phyloP scores from a whole-genome alignment of 2,329 filamentous ascomycete genomes.

The Domatiomyces globalis region DNA sequence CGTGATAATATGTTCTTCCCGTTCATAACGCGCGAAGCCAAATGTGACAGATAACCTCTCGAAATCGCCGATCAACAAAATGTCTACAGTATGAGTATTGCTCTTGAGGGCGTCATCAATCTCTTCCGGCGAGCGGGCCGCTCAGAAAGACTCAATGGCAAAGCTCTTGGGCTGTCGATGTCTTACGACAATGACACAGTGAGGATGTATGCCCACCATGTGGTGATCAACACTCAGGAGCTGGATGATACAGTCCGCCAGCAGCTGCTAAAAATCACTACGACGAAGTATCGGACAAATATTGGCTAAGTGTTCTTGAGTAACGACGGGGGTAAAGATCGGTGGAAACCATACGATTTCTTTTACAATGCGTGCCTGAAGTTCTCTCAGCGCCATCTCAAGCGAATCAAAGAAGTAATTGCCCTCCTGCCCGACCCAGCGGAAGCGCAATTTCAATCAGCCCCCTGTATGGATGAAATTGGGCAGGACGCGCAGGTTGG shows the following conservation, averaged over 20 bases:
- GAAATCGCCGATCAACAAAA: conserved; percentile 3
- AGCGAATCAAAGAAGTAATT: conserved; percentile 1
- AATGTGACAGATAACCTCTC: background rate
- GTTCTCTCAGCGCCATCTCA: conserved; percentile 1
- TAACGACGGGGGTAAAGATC: background rate
- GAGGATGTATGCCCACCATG: background rate
- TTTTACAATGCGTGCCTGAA: conserved; percentile 1
- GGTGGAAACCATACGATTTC: conserved; percentile 1
- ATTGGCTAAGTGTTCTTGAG: background rate
- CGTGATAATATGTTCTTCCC: conserved; percentile 1
- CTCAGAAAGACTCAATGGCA: background rate
- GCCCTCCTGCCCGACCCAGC: background rate
- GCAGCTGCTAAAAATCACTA: background rate
- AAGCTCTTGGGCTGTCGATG: conserved; percentile 1
- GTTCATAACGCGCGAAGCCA: background rate
- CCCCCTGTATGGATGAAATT: background rate
- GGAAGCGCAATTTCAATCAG: background rate
- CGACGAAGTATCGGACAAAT: no score
- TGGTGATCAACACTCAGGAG: background rate
- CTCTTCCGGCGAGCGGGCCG: conserved; percentile 1
- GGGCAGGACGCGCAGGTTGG: background rate
- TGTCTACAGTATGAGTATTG: conserved; percentile 2
- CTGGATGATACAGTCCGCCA: background rate
- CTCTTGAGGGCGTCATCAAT: conserved; percentile 1
- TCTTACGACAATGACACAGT: conserved; percentile 1